Evolutionary conservation across 768 basidiomycete species (phyloP), one percentile per base, ranked within the genome.

Genomic region (Hortiboletus campestris): DNA sequence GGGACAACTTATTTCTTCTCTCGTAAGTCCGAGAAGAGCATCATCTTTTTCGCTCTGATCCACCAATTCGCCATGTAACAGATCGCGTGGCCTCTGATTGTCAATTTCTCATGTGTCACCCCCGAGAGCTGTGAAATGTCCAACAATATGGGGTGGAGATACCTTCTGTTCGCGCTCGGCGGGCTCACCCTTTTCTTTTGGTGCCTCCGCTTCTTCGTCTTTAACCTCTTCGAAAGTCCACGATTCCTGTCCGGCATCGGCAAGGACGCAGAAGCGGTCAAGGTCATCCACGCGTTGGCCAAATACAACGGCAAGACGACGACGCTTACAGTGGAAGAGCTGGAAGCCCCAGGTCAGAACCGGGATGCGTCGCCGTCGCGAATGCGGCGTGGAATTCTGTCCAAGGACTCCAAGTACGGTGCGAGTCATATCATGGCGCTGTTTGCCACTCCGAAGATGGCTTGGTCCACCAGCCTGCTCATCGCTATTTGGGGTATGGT

Each of bases 131-230:
- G 81, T 56, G 55, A 73, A 36, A 75, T 71, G 46, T 65, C 73
- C 3, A 59, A 79, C 19, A 85, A 85, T 59, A 84, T 82, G 83
- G 84, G 84, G 22, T 85, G 84, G 84, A 73, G 84, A 29, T 84
- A 85, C 62, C 75, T 84, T 25, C 68, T 84, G 32, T 77, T 82
- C 64, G 74, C 75, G 0, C 76, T 84, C 38, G 82, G 84, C 3
- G 81, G 75, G 10, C 57, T 84, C 39, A 82, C 76, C 25, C 71
- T 85, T 36, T 55, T 83, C 49, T 67, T 83, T n/a, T 84, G 80
- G 76, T 71, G 63, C 12, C 54, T 81, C 58, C 80, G 83, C 39
- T 76, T 82, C 67, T 79, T 82, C 63, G 60, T 74, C 28, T 84
- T 86, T 70, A 67, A 69, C 28, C 72, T 85, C 14, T 67, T 80